These are phyloP conservation scores for Atkinsonella hypoxylon DNA, from an alignment of 2,329 filamentous ascomycete species.

Conservation along the genomic window DNA sequence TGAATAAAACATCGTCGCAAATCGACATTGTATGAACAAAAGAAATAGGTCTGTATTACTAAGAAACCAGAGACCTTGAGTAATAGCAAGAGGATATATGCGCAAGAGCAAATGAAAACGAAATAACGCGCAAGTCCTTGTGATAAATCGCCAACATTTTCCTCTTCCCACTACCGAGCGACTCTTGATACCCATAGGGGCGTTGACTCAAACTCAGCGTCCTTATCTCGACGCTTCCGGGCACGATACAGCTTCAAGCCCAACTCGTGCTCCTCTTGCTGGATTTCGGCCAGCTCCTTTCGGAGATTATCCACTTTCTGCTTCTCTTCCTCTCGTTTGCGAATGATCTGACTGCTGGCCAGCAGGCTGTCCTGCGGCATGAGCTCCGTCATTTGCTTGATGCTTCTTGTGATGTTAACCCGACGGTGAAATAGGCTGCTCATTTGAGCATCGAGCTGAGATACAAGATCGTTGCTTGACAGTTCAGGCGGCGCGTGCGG, in stretches of 20 bases:
- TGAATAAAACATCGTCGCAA: neutral
- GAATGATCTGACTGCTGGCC: conserved; percentile 50
- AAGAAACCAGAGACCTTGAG: neutral
- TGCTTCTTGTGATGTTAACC: conserved; percentile 58
- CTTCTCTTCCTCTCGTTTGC: conserved; percentile 44
- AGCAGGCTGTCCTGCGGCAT: conserved; percentile 61
- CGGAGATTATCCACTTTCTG: conserved; percentile 54
- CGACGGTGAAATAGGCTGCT: conserved; percentile 54
- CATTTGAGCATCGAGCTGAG: conserved; percentile 53
- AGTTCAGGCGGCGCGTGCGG: conserved; percentile 49
- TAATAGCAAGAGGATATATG: neutral
- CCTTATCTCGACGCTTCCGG: conserved; percentile 62
- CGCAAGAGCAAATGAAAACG: neutral
- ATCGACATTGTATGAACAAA: neutral
- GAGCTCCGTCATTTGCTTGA: conserved; percentile 66
- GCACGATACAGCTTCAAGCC: conserved; percentile 63
- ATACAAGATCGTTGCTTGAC: conserved; percentile 50
- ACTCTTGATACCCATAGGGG: conserved; percentile 70
- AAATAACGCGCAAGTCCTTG: neutral
- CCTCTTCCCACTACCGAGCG: conserved; percentile 38
- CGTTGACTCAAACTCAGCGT: conserved; percentile 51
- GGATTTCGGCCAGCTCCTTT: conserved; percentile 58
- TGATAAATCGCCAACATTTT: no score
- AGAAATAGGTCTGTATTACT: neutral
- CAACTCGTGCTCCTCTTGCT: conserved; percentile 66